Conservation (phyloP, 148 eudicot species). For the Fagopyrum esculentum region DNA sequence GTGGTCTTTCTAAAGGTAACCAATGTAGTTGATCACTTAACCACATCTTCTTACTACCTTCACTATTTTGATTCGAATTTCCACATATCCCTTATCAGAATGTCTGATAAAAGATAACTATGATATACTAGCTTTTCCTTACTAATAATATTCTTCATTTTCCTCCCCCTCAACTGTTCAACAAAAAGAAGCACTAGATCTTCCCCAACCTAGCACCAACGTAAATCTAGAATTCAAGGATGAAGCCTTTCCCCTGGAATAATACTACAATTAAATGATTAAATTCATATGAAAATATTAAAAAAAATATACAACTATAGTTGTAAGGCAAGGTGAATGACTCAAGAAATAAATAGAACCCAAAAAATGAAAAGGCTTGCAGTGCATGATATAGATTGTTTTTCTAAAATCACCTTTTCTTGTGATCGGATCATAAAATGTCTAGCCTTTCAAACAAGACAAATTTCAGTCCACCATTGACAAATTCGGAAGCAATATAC, state of each 20-base stretch:
- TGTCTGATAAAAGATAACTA: neutral
- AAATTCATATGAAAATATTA: neutral
- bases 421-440: neutral
- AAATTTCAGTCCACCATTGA: neutral
- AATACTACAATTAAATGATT: neutral
- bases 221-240: neutral
- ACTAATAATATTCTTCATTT: neutral
- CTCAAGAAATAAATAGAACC: neutral
- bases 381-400: neutral
- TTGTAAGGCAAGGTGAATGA: conserved; percentile 2
- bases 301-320: neutral
- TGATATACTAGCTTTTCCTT: neutral
- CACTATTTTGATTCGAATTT: neutral
- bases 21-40: neutral
- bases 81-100: neutral
- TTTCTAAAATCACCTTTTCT: neutral
- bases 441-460: neutral
- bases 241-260: neutral
- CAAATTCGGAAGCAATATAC: neutral
- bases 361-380: neutral
- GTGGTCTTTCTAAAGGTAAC: neutral
- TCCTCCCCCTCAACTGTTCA: neutral
- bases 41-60: neutral
- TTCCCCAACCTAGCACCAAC: neutral
- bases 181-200: neutral